A percentile compares a stretch with the other conserved stretches of the same genome.
These are phyloP conservation scores for Sugiyamaella paludigena DNA, from an alignment of 1,139 yeast species.

Conservation along the genomic window DNA sequence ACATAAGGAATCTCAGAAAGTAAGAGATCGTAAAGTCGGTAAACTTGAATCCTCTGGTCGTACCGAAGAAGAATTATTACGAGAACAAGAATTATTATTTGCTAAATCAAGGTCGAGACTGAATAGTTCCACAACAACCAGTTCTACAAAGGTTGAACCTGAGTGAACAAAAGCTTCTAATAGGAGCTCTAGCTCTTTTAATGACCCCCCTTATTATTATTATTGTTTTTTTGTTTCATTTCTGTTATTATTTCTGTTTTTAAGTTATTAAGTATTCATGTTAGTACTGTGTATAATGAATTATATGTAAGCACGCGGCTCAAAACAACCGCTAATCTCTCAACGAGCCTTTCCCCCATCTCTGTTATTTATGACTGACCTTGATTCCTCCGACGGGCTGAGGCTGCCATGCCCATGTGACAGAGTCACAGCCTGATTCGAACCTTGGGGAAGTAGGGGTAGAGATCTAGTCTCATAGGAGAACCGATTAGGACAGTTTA, in stretches of 20 bases:
- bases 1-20: slow-evolving; percentile 77
- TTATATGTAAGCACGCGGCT: too few species aligned
- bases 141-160: slow-evolving; percentile 9
- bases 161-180: slow-evolving; percentile 1
- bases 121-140: slow-evolving; percentile 26
- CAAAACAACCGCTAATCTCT: too few species aligned
- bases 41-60: slow-evolving; percentile 92
- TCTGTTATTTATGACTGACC: too few species aligned
- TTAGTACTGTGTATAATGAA: too few species aligned
- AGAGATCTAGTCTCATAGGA: too few species aligned
- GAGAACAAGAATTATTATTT: slow-evolving; percentile 90
- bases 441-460: too few species aligned
- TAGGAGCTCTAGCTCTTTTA: too few species aligned
- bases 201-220: neutral
- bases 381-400: too few species aligned
- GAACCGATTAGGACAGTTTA: too few species aligned
- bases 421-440: too few species aligned
- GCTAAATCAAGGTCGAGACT: slow-evolving; percentile 73
- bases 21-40: slow-evolving; percentile 85
- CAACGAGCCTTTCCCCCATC: too few species aligned
- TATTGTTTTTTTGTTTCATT: neutral
- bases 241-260: neutral
- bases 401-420: too few species aligned
- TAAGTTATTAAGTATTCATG: neutral
- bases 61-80: slow-evolving; percentile 84